These are phyloP conservation scores for Aeschynomene evenia DNA, from an alignment of 306 rosid genomes.

Conservation along the genomic window DNA sequence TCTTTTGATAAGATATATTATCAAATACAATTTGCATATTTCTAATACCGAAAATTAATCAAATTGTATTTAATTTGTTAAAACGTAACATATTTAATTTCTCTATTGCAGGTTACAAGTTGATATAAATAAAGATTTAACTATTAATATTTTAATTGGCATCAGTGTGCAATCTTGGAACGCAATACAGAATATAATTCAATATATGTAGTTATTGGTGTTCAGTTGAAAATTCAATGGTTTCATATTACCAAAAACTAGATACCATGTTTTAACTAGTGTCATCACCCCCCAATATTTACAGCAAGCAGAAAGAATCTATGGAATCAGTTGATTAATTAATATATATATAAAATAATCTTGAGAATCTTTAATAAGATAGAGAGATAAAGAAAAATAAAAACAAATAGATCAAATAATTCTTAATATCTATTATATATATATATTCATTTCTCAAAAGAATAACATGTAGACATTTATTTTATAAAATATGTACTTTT, in stretches of 20 bases:
- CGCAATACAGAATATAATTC: background rate
- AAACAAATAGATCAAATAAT: no score
- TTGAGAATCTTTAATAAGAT: no score
- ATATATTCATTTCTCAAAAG: no score
- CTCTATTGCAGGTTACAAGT: no score
- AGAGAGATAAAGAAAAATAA: background rate
- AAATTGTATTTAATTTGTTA: background rate
- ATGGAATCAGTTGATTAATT: background rate
- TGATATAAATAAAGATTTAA: no score
- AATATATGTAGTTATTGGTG: background rate
- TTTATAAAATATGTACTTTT: no score
- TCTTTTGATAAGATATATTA: no score
- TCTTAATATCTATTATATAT: no score
- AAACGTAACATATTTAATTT: background rate
- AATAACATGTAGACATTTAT: no score
- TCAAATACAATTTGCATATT: no score
- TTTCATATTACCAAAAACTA: background rate
- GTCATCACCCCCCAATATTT: background rate
- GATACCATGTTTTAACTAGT: background rate
- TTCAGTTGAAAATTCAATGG: background rate
- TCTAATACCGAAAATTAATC: background rate
- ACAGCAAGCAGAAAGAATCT: background rate
- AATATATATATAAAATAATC: background rate
- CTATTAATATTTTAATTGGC: no score
- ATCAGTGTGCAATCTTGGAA: no score